Evolutionary conservation across 2,329 filamentous ascomycete species (phyloP), one percentile per base, ranked within the genome.

Genomic region (Zymoseptoria pseudotritici): DNA sequence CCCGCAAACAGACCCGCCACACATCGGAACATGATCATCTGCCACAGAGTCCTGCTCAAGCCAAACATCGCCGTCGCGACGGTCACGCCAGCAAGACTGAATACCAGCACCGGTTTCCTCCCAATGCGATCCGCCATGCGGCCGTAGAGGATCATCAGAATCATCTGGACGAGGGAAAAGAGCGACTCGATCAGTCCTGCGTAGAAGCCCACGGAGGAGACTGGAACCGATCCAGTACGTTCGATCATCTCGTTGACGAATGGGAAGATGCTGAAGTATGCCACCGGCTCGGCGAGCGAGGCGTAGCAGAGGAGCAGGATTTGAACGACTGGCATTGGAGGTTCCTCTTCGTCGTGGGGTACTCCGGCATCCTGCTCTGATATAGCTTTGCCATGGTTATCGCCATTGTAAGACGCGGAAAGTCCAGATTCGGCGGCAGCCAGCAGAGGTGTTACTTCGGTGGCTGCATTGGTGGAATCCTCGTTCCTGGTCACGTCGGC

Each of bases 161-260:
- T 58, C 80, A 90, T 90, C 73, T 91, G 88, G 0, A 86, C 87
- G 8, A 87, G 75, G 2, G 86, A 89, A 74, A 92, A 92, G 36
- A 90, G 74, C 0, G 79, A 81, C 67, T 83, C 80, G 70, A 92
- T 90, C 13, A 91, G 76, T 2, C 89, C 89, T 60, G 81, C 88
- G 67, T 92, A 88, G 76, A 92, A 93, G 1, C 90, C 90, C 3
- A 91, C 84, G 71, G 91, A 86, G n/a, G 81, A 75, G 52, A 83
- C 77, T 1, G 79, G 72, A 2, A 93, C 74, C 10, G 78, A 69
- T 9, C 88, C 88, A 60, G 86, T 87, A 59, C 82, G 78, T 72
- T 83, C 78, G 46, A 90, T 85, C 89, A 93, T 93, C 69, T 87
- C 79, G 68, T 86, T 90, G 73, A 94, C 83, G 74, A 89, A 93